Evolutionary conservation across 306 rosid genomes (phyloP), one percentile per base, ranked within the genome.

Genomic region (Lathyrus sativus): DNA sequence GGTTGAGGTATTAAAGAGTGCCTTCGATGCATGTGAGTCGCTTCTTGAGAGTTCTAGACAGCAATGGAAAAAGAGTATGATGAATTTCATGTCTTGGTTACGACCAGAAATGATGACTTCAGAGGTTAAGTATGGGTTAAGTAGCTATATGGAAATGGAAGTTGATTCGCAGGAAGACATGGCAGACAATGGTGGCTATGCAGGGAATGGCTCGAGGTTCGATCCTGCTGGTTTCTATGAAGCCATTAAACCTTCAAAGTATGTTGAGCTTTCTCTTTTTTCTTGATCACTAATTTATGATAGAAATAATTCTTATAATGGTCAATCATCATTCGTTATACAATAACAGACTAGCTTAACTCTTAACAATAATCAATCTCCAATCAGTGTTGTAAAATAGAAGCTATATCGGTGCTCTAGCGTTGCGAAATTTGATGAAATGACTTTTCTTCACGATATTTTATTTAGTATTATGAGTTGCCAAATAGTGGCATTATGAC

Each of bases 171-270:
- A 59, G 70, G 26, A 51, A 17, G 87, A 76, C 70, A 72, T 1
- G 48, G 82, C 42, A 67, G 85, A 82, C 19, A 82, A 51, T n/a
- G 64, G 60, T 58, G 46, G 67, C 57, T 12, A 51, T 57, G 42
- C 67, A 54, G 66, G 60, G 75, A 83, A 72, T 70, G 69, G 58
- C 70, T 65, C 75, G 35, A 90, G 83, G 65, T 85, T 93, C 56
- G 90, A 93, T 79, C 88, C 84, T 60, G 84, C 88, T 19, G 82
- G 82, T 55, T 93, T 93, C 72, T 93, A 90, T 81, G 96, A 93
- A 79, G 97, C 93, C 82, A 90, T 90, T 62, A 90, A 83, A 71
- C 97, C 96, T 43, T 86, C 98, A 75, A 93, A 88, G 99, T 93
- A 75, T 85, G 99, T 82, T 67, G 44, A 64, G 28, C 58, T 70